phyloP scores from a whole-genome alignment of 805 yeast genomes.

The Candida insectalens region DNA sequence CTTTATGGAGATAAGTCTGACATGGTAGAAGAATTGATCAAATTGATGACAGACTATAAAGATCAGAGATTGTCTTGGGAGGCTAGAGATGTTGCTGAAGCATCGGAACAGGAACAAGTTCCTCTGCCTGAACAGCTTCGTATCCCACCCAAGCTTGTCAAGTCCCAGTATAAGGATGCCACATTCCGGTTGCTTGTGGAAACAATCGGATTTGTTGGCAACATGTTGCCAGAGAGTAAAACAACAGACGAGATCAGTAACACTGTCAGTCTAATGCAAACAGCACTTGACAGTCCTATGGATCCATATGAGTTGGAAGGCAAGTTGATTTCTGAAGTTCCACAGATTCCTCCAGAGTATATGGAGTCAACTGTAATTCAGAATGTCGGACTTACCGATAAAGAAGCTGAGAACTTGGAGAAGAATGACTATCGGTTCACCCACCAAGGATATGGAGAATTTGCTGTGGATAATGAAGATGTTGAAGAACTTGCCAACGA shows the following conservation, averaged over 20 bases:
- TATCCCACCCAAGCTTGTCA: slow-evolving; percentile 1
- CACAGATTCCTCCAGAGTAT: slow-evolving; percentile 2
- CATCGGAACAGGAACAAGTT: slow-evolving; percentile 2
- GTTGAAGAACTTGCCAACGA: slow-evolving; percentile 32
- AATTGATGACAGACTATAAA: slow-evolving; percentile 5
- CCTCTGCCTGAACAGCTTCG: neutral
- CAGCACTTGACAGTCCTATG: slow-evolving; percentile 13
- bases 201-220: slow-evolving; percentile 14
- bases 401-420: slow-evolving; percentile 5
- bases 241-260: slow-evolving; percentile 4
- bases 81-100: slow-evolving; percentile 2
- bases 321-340: slow-evolving; percentile 5
- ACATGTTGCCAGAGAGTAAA: slow-evolving; percentile 4
- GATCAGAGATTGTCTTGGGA: slow-evolving; percentile 1
- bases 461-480: slow-evolving; percentile 9
- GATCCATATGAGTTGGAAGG: slow-evolving; percentile 17
- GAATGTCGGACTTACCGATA: slow-evolving; percentile 2
- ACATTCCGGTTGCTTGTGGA: slow-evolving; percentile 15
- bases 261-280: slow-evolving; percentile 10
- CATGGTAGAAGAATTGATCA: slow-evolving; percentile 34
- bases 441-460: slow-evolving; percentile 9
- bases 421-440: slow-evolving; percentile 6
- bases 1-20: slow-evolving; percentile 35
- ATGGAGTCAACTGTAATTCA: neutral
- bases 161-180: slow-evolving; percentile 6